Percentiles rank a stretch among this genome's conserved stretches.
phyloP scores from a whole-genome alignment of 129 eudicot genomes.

The Arctium lappa region DNA sequence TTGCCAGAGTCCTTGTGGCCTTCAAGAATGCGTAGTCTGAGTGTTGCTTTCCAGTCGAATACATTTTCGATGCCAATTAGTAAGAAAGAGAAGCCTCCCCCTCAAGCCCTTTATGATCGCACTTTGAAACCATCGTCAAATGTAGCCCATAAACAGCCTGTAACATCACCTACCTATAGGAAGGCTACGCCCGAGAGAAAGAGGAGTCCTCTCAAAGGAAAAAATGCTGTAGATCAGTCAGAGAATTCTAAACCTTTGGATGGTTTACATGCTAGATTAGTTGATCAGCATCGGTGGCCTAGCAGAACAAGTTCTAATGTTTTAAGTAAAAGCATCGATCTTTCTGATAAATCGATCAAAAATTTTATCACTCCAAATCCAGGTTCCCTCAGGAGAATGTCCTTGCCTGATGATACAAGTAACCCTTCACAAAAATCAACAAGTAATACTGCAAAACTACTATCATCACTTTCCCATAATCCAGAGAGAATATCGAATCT shows the following conservation, averaged over 20 bases:
- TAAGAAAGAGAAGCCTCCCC: constrained; percentile 72
- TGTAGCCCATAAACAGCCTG: constrained; percentile 53
- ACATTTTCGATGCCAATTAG: constrained; percentile 60
- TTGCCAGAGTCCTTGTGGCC: constrained; percentile 91
- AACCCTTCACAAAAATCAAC: constrained; percentile 41
- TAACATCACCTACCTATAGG: constrained; percentile 45
- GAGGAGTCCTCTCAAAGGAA: constrained; percentile 85
- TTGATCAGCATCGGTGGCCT: constrained; percentile 94
- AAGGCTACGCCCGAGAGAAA: constrained; percentile 89
- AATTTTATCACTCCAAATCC: constrained; percentile 28
- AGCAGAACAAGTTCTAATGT: constrained; percentile 52
- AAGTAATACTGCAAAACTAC: constrained; percentile 36
- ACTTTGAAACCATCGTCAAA: constrained; percentile 70
- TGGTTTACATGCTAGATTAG: constrained; percentile 43
- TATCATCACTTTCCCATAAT: constrained; percentile 28
- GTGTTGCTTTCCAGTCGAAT: constrained; percentile 83
- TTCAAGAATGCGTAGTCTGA: constrained; percentile 87
- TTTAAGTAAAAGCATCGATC: constrained; percentile 49
- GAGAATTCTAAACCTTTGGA: constrained; percentile 92
- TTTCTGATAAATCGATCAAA: constrained; percentile 34
- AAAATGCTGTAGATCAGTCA: constrained; percentile 47
- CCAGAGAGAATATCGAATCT: constrained; percentile 30
- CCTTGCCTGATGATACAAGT: constrained; percentile 45
- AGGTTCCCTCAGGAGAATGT: constrained; percentile 53
- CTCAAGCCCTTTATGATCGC: constrained; percentile 58